phyloP scores from a whole-genome alignment of 169 alveolate species.

The Sarcocystis neurona region DNA sequence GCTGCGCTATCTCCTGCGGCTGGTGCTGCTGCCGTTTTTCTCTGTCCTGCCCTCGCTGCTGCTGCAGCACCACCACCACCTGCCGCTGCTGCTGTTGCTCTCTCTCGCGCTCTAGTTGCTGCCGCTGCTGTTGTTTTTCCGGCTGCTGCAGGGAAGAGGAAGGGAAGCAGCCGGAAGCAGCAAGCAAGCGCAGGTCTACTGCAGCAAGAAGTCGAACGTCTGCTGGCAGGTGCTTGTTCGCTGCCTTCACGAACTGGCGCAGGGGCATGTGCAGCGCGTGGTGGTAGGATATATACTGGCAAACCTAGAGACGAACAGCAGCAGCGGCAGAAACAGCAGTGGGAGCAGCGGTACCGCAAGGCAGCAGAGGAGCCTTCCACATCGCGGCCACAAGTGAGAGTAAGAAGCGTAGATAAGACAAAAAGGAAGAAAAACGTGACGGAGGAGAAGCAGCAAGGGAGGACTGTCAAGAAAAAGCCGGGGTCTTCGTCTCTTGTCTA shows the following conservation, averaged over 20 bases:
- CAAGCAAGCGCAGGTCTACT: not conserved
- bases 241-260: not conserved
- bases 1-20: no score
- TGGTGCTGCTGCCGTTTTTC: no score
- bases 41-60: not conserved
- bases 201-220: conserved; percentile 1
- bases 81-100: not conserved
- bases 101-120: not conserved
- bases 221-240: not conserved
- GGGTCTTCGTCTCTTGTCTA: no score
- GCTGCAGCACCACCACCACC: not conserved
- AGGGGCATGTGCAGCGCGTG: conserved; percentile 10
- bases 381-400: no score
- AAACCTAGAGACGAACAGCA: not conserved
- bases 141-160: not conserved
- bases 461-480: no score
- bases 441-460: no score
- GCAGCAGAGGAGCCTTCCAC: not conserved
- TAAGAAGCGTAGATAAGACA: no score
- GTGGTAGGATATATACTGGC: conserved; percentile 9
- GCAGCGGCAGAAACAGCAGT: not conserved
- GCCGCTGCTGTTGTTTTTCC: not conserved
- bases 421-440: not conserved
- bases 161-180: not conserved
- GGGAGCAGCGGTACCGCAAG: not conserved